Conservation (phyloP, 441 rosid genomes). For the Flueggea neowawraea region DNA sequence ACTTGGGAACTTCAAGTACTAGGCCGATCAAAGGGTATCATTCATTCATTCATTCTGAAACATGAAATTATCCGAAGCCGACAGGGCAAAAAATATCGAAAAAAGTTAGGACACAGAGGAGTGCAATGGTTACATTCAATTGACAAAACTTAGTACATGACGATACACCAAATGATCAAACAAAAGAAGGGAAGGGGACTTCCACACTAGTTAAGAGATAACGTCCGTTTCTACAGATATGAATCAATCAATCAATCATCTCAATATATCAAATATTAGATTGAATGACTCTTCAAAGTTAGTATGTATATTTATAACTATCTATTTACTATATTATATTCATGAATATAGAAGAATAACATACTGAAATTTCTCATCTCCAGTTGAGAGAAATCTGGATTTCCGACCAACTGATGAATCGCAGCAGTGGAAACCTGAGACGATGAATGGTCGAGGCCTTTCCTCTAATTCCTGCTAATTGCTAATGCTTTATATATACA, state of each 20-base stretch:
- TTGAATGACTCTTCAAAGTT: slow-evolving; percentile 31
- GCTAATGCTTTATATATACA: slow-evolving; percentile 44
- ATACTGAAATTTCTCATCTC: slow-evolving; percentile 20
- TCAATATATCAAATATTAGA: slow-evolving; percentile 17
- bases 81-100: no score
- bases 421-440: slow-evolving; percentile 28
- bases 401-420: slow-evolving; percentile 22
- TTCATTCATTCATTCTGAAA: background rate
- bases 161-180: background rate
- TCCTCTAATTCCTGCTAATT: slow-evolving; percentile 29
- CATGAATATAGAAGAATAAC: slow-evolving; percentile 16
- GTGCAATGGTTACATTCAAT: no score
- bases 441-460: slow-evolving; percentile 24
- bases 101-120: no score
- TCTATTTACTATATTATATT: background rate
- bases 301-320: slow-evolving; percentile 18
- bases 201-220: slow-evolving; percentile 17
- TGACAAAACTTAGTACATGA: background rate
- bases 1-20: no score
- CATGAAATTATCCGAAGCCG: background rate
- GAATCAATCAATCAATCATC: slow-evolving; percentile 35
- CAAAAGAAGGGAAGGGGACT: slow-evolving; percentile 1
- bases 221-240: slow-evolving; percentile 25
- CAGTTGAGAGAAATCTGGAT: slow-evolving; percentile 23
- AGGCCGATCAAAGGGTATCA: background rate